Evolutionary conservation across 495 filamentous ascomycete species (phyloP), one percentile per base, ranked within the genome.

Genomic region (Penicillium parvum): DNA sequence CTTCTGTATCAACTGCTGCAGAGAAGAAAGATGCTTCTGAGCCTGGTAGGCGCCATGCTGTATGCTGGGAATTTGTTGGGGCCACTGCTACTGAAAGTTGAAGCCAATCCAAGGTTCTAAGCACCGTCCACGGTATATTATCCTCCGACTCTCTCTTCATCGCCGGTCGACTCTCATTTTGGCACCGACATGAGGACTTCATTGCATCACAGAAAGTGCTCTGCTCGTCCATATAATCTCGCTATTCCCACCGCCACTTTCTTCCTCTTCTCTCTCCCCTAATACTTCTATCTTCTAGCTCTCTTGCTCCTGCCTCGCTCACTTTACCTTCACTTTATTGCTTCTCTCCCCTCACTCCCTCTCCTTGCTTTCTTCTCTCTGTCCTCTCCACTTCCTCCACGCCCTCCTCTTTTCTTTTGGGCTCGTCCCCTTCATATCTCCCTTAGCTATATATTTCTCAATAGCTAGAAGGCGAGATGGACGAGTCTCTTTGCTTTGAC

Each of bases 61-160:
- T 69, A 15, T 65, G 63, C 43, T 72, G 68, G 66, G 63, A 68
- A 29, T 68, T 51, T 53, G 52, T 67, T 17, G 66, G 66, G 7
- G 63, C 64, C 1, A 63, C 64, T n/a, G 32, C 55, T 36, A 22
- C 58, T 20, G 41, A 50, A 36, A 17, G 18, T 19, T 44, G 32
- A 37, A 20, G 32, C 15, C 18, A 5, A 23, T 42, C n/a, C 17
- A 33, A 22, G 23, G n/a, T 34, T 27, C 18, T 21, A 27, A 36
- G 3, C 3, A 2, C 29, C 8, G n/a, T 12, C 10, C 11, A n/a
- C n/a, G n/a, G n/a, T n/a, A n/a, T n/a, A n/a, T n/a, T n/a, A n/a
- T n/a, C n/a, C n/a, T n/a, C n/a, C n/a, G n/a, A n/a, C n/a, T n/a
- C n/a, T n/a, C n/a, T n/a, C n/a, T n/a, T n/a, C n/a, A n/a, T n/a